These are phyloP conservation scores for Pyrenochaeta sp. DNA, from an alignment of 2,329 filamentous ascomycete genomes.

Conservation along the genomic window DNA sequence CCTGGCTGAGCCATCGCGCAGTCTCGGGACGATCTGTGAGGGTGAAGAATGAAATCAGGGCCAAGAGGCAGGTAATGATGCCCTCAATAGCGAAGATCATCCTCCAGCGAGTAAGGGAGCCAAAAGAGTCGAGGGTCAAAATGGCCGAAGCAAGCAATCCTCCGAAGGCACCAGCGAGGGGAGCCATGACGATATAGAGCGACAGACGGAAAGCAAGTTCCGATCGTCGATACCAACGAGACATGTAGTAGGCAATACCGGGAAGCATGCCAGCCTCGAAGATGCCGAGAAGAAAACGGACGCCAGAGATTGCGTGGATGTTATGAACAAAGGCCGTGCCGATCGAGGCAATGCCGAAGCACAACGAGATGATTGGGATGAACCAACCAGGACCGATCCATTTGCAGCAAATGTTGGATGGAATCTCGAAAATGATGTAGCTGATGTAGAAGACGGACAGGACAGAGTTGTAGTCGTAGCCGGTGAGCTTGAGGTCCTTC, in stretches of 20 bases:
- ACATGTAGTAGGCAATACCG: constrained; percentile 76
- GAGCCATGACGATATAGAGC: constrained; percentile 74
- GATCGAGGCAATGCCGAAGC: constrained; percentile 70
- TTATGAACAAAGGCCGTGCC: constrained; percentile 70
- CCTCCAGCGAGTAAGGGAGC: constrained; percentile 65
- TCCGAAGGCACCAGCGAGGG: constrained; percentile 74
- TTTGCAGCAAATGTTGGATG: constrained; percentile 73
- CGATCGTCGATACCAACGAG: constrained; percentile 73
- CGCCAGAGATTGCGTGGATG: constrained; percentile 61
- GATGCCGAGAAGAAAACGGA: constrained; percentile 70
- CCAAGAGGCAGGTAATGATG: constrained; percentile 66
- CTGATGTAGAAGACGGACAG: constrained; percentile 75
- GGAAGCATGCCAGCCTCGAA: constrained; percentile 79
- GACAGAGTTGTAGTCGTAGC: constrained; percentile 73
- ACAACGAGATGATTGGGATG: constrained; percentile 67
- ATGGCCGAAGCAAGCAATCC: constrained; percentile 70
- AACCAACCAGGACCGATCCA: constrained; percentile 76
- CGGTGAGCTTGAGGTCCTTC: constrained; percentile 64
- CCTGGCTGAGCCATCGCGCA: constrained; percentile 69
- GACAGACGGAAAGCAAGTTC: constrained; percentile 73
- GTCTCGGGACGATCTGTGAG: constrained; percentile 74
- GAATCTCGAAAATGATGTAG: constrained; percentile 69
- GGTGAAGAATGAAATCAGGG: constrained; percentile 68
- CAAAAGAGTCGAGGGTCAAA: constrained; percentile 66
- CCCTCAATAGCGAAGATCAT: constrained; percentile 79